Percentiles rank a stretch among this genome's conserved stretches.
Conservation (phyloP, 768 basidiomycete species). For the Ramaria sp. region DNA sequence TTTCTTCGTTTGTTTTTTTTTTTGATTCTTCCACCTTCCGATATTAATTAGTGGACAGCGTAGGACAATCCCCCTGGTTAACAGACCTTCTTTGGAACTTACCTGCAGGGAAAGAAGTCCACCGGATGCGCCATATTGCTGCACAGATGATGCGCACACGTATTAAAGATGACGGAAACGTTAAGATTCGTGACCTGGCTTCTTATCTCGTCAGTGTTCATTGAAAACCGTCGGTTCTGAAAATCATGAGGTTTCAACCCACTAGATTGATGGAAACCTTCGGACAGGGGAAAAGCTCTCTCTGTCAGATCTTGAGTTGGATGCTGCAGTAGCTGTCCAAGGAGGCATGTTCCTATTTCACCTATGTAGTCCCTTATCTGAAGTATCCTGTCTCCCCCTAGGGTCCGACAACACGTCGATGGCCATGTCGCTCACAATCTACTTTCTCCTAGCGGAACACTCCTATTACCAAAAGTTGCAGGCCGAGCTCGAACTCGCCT, state of each 20-base stretch:
- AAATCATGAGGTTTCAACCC: background rate
- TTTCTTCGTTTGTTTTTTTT: background rate
- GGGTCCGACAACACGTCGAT: constrained; percentile 23
- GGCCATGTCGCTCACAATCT: constrained; percentile 17
- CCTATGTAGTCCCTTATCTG: background rate
- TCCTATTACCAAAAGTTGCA: constrained; percentile 15
- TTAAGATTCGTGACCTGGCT: constrained; percentile 2
- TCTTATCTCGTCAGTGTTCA: constrained; percentile 2
- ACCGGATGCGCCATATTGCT: background rate
- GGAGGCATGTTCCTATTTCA: background rate
- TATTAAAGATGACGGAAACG: background rate
- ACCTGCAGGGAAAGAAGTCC: background rate
- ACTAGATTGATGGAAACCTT: background rate
- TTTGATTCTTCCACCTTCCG: background rate
- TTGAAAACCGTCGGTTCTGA: background rate
- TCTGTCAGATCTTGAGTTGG: constrained; percentile 9
- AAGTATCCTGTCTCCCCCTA: constrained; percentile 15
- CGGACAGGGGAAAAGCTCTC: background rate
- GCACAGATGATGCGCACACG: constrained; percentile 6
- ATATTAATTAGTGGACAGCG: background rate
- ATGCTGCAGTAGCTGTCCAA: constrained; percentile 2
- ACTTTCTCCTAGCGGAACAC: constrained; percentile 16
- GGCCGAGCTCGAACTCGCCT: constrained; percentile 19
- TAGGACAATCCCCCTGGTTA: constrained; percentile 1
- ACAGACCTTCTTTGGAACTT: constrained; percentile 4